Conservation (phyloP, 352 stramenopile species). For the Blastocystis sp. region DNA sequence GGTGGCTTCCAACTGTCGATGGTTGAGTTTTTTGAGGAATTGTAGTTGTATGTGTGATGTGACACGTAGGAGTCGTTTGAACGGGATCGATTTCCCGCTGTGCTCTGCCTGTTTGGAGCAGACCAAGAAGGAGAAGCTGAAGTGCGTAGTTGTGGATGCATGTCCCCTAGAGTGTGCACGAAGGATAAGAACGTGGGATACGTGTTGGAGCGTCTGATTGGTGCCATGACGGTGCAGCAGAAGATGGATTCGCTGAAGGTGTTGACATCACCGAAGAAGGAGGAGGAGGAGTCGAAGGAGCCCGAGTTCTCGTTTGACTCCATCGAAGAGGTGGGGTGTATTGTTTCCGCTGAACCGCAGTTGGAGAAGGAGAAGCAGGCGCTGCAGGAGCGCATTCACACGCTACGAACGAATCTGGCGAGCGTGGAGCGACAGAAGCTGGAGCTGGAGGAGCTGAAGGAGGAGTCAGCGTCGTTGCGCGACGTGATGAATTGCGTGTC, state of each 20-base stretch:
- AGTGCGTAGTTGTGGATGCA: neutral
- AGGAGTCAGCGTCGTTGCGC: neutral
- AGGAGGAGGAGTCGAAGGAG: neutral
- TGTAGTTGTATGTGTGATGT: neutral
- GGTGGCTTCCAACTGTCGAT: neutral
- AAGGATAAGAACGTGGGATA: slow-evolving; percentile 49
- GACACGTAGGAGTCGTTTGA: slow-evolving; percentile 4
- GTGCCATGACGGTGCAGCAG: slow-evolving; percentile 33
- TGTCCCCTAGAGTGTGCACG: neutral
- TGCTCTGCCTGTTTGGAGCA: slow-evolving; percentile 46
- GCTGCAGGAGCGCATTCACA: neutral
- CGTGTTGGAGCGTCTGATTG: slow-evolving; percentile 37
- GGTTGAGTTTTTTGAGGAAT: slow-evolving; percentile 51
- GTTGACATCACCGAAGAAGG: neutral
- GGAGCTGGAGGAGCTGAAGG: slow-evolving; percentile 31
- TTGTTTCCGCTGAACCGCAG: neutral
- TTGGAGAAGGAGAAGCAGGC: neutral
- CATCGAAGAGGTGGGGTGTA: neutral
- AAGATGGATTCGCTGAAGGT: slow-evolving; percentile 19
- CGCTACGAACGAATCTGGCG: neutral
- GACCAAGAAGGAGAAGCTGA: slow-evolving; percentile 16
- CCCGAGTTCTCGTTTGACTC: neutral
- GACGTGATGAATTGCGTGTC: slow-evolving; percentile 21
- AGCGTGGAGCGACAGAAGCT: neutral
- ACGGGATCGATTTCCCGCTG: slow-evolving; percentile 12